Base-by-base conservation (phyloP, 1,284 basidiomycete genomes). In the Chalciporus piperatoides region DNA sequence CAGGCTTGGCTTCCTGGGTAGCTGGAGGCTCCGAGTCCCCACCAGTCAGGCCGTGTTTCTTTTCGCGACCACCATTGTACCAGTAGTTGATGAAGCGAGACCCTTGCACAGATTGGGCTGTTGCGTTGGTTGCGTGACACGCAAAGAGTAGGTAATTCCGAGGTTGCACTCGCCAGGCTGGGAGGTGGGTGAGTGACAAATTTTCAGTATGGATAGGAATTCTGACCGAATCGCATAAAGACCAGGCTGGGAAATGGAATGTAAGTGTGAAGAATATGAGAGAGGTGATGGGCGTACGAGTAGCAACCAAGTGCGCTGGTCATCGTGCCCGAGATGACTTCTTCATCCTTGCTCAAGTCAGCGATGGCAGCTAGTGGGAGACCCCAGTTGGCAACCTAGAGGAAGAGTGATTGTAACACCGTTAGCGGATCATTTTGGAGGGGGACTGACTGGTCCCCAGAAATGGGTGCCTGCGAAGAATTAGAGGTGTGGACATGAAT, bases 301-400 rank as follows among this genome's bases (percentile, higher is more conserved):
- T 97, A 97, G 51, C 75, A 79, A 12, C 84, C 80, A 36, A 98
- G 79, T 15, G 95, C 90, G 19, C 89, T 84, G 5, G 92, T 95
- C 94, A 98, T 98, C 28, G 92, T 81, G 17, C 94, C 92, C 45
- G 93, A 96, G 60, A 98, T 98, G 67, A 92, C 79, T 60, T 96
- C 92, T 70, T 96, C 92, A 80, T 96, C 91, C 68, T 95, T 96
- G 62, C 75, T 76, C 62, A 97, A 74, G 72, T 98, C 95, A 4
- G 92, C 69, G 40, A 98, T 72, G 35, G 94, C 94, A 58, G 94
- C 94, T 36, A 97, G 72, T 49, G 94, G 94, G 27, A 98, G 81
- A 63, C 94, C 95, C 90, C 95, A 98, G 77, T 97, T 98, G 46
- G 95, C 95, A 52, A 94, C 85, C 89, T 96, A 46, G 44, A 54